Percentiles rank a stretch among this genome's conserved stretches.
These are phyloP conservation scores for Trichosporon sp. DNA, from an alignment of 1,284 basidiomycete species.

Conservation along the genomic window DNA sequence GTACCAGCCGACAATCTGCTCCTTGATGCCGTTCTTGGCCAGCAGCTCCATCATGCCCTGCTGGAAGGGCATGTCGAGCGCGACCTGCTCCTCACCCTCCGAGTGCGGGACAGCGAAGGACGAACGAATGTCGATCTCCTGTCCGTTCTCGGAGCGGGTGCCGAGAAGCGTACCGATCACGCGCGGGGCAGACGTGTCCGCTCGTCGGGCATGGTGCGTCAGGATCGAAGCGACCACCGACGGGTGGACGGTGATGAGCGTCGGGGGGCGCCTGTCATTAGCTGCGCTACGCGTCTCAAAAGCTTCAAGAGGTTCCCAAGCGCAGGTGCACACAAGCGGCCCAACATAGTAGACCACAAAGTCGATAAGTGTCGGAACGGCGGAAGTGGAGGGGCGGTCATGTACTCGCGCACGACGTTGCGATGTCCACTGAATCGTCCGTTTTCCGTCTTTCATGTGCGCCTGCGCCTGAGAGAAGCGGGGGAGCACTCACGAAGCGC, in stretches of 20 bases:
- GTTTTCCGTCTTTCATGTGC: not conserved
- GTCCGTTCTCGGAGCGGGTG: constrained; percentile 68
- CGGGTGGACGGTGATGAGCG: constrained; percentile 81
- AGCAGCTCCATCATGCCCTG: constrained; percentile 87
- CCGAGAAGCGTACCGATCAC: constrained; percentile 97
- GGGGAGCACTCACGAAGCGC: constrained; percentile 41
- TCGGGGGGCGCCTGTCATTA: constrained; percentile 63
- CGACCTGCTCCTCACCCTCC: constrained; percentile 88
- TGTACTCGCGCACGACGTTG: constrained; percentile 7
- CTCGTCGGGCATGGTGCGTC: constrained; percentile 91
- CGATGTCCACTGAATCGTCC: not conserved
- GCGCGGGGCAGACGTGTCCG: constrained; percentile 62
- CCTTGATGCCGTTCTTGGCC: constrained; percentile 53
- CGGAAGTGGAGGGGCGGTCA: not conserved
- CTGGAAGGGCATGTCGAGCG: constrained; percentile 96
- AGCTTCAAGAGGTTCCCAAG: not conserved
- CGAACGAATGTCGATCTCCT: constrained; percentile 71
- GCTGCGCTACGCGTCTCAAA: not conserved
- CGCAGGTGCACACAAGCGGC: not conserved
- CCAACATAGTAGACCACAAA: not conserved
- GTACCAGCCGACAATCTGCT: constrained; percentile 63
- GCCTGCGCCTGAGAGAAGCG: not conserved
- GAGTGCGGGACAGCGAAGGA: constrained; percentile 88
- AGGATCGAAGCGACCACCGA: constrained; percentile 92
- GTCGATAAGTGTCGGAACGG: not conserved